Conservation (phyloP, 768 basidiomycete species). For the Mycena vulgaris region DNA sequence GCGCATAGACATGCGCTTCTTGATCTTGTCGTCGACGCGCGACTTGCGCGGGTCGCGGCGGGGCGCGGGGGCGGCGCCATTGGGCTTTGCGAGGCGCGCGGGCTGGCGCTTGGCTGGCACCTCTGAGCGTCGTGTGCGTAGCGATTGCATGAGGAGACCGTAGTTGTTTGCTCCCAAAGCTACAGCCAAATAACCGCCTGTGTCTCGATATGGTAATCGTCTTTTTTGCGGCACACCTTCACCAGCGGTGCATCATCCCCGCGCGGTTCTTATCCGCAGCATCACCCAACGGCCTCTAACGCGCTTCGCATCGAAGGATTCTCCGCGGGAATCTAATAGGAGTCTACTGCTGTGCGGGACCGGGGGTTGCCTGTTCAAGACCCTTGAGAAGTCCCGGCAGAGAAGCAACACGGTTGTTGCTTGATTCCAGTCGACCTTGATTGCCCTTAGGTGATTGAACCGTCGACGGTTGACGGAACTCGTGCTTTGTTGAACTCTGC, state of each 20-base stretch:
- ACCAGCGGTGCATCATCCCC: not conserved
- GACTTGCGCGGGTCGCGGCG: slow-evolving; percentile 66
- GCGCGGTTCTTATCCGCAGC: not conserved
- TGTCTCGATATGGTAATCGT: not conserved
- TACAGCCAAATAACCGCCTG: not conserved
- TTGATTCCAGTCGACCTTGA: too few relatives aligned
- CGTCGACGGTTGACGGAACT: too few relatives aligned
- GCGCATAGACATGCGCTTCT: slow-evolving; percentile 96
- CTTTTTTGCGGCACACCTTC: not conserved
- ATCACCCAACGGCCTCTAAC: not conserved
- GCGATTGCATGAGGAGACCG: slow-evolving; percentile 62
- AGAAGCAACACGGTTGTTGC: too few relatives aligned
- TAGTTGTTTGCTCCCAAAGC: not conserved
- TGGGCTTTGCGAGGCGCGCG: slow-evolving; percentile 37
- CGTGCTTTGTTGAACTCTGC: too few relatives aligned
- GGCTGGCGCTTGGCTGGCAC: slow-evolving; percentile 55
- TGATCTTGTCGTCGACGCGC: slow-evolving; percentile 90
- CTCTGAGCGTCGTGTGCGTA: slow-evolving; percentile 67
- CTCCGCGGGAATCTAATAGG: not conserved
- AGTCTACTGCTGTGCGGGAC: too few relatives aligned
- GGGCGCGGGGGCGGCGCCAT: slow-evolving; percentile 43
- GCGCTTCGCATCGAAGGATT: too few relatives aligned
- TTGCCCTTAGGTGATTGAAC: too few relatives aligned
- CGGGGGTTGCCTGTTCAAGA: too few relatives aligned
- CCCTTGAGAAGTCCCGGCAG: too few relatives aligned